Evolutionary conservation across 164 flowering plant species (phyloP).

Genomic region (Cinnamomum micranthum): DNA sequence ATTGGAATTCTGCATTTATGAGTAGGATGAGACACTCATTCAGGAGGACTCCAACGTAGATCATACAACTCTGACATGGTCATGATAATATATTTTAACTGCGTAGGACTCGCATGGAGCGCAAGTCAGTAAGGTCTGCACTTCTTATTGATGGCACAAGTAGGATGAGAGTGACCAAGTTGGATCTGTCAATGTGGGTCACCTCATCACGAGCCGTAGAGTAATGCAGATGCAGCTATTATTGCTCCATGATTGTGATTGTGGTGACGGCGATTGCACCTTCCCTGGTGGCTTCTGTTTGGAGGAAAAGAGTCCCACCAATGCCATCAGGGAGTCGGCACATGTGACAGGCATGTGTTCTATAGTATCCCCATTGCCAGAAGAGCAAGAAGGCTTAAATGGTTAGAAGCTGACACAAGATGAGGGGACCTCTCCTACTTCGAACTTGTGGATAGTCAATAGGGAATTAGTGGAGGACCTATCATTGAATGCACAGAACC

Average conservation of each 20-base stretch:
- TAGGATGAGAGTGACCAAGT: slow-evolving; percentile 5
- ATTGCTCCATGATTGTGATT: slow-evolving; percentile 9
- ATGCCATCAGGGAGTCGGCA: slow-evolving; percentile 3
- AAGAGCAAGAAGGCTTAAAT: slow-evolving; percentile 5
- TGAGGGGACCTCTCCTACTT: slow-evolving; percentile 12
- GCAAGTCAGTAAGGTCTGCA: slow-evolving; percentile 1
- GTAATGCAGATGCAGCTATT: neutral
- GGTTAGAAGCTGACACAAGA: slow-evolving; percentile 9
- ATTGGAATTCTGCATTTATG: neutral
- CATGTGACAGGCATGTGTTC: slow-evolving; percentile 16
- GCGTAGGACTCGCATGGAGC: neutral
- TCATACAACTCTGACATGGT: neutral
- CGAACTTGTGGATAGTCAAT: slow-evolving; percentile 2
- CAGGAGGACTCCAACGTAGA: neutral
- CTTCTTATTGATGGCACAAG: neutral
- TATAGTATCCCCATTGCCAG: neutral
- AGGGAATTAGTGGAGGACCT: slow-evolving; percentile 13
- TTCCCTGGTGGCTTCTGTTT: neutral
- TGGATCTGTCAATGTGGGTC: slow-evolving; percentile 2
- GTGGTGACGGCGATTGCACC: neutral
- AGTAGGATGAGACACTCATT: neutral
- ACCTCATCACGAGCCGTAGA: slow-evolving; percentile 12
- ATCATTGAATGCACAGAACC: neutral
- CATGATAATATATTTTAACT: neutral
- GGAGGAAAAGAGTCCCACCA: neutral